A percentile compares a stretch with the other conserved stretches of the same genome.
phyloP scores from a whole-genome alignment of 805 yeast species.

The Metschnikowia similis region DNA sequence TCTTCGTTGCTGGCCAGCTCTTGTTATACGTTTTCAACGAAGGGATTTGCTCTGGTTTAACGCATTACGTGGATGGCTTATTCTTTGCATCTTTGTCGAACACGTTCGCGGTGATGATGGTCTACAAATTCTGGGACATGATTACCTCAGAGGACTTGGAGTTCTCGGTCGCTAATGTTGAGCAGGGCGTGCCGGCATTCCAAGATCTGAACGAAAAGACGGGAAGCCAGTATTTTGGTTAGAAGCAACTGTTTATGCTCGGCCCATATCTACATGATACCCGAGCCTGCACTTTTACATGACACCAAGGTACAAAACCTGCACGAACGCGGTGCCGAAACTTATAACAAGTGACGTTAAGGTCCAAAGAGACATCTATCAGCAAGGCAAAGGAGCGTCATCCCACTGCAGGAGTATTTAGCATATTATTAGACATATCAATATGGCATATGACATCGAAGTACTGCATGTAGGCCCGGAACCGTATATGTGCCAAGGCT shows the following conservation, averaged over 20 bases:
- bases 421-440: not conserved
- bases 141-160: constrained; percentile 93
- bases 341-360: not conserved
- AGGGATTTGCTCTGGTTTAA: constrained; percentile 61
- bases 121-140: constrained; percentile 95
- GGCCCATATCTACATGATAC: not conserved
- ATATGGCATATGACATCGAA: not conserved
- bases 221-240: constrained; percentile 10
- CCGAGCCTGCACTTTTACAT: too few species aligned
- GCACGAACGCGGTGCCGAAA: too few species aligned
- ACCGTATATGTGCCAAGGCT: not conserved
- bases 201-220: constrained; percentile 33
- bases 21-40: constrained; percentile 66
- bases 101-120: constrained; percentile 84
- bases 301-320: too few species aligned
- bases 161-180: constrained; percentile 61
- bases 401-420: not conserved
- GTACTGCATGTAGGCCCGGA: not conserved
- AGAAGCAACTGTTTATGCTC: not conserved
- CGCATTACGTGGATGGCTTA: constrained; percentile 88
- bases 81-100: constrained; percentile 81
- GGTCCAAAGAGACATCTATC: not conserved
- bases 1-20: constrained; percentile 79
- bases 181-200: constrained; percentile 33
- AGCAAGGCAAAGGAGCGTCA: not conserved